Percentiles rank a stretch among this genome's conserved stretches.
phyloP scores from a whole-genome alignment of 768 basidiomycete species.

The Tricholoma saponaceum region DNA sequence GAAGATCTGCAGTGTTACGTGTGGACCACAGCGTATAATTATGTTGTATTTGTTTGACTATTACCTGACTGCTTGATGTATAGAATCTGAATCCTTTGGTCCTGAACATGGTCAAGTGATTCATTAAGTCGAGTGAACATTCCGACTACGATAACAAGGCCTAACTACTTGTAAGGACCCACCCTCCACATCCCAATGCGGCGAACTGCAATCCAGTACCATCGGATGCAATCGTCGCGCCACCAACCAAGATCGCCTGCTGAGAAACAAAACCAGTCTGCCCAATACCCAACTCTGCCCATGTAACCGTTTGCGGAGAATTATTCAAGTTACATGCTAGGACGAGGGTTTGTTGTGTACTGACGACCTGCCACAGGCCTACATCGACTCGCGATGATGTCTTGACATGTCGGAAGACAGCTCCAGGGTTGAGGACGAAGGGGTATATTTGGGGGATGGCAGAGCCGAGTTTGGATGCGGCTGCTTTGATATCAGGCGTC shows the following conservation, averaged over 20 bases:
- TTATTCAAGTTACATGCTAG: conserved; percentile 52
- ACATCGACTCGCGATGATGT: conserved; percentile 40
- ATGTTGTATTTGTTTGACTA: neutral
- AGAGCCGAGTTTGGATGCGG: conserved; percentile 45
- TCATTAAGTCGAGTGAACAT: too few species aligned
- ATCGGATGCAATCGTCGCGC: conserved; percentile 22
- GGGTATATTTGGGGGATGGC: conserved; percentile 41
- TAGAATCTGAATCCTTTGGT: too few species aligned
- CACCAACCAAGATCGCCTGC: conserved; percentile 29
- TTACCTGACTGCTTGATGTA: too few species aligned
- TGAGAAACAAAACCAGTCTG: conserved; percentile 17
- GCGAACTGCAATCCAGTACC: conserved; percentile 29
- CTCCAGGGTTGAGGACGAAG: conserved; percentile 40
- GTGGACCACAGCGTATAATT: neutral
- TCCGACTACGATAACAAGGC: too few species aligned
- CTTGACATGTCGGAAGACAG: conserved; percentile 33
- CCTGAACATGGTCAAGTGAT: too few species aligned
- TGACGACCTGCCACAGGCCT: conserved; percentile 44
- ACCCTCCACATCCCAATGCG: conserved; percentile 37
- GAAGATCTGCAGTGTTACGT: too few species aligned
- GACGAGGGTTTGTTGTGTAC: conserved; percentile 33
- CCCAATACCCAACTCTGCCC: conserved; percentile 27
- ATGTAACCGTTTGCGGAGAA: conserved; percentile 24
- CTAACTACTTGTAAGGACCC: conserved; percentile 28
- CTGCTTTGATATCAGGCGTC: conserved; percentile 45